Evolutionary conservation across 2,329 filamentous ascomycete species (phyloP), one percentile per base, ranked within the genome.

Genomic region (Claviceps humidiphila): DNA sequence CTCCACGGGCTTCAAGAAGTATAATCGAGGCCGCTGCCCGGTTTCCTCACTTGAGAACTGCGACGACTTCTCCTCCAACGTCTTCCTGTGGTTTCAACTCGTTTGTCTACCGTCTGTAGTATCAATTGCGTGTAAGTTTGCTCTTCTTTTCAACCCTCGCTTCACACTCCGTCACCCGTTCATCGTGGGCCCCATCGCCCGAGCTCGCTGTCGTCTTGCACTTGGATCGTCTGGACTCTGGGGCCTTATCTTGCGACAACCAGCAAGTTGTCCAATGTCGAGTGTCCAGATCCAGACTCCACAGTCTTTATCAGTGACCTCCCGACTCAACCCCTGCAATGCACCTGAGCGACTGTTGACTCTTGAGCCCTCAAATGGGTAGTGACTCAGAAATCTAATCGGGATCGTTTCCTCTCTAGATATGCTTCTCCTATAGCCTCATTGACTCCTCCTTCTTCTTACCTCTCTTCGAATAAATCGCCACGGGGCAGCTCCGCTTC

Each of bases 231-330:
- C 20, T 22, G 20, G 26, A 9, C 26, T 8, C 26, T 9, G 26
- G 26, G 26, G 26, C 26, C 54, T 53, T 56, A 56, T 56, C 54
- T 52, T 46, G 50, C 50, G 34, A 43, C 30, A 22, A 43, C 44
- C 44, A 47, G 34, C 44, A 37, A 26, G 26, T 24, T 37, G 38
- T 44, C 47, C 30, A 34, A 34, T 34, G 30, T 34, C 30, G 9
- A 34, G 30, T 34, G 30, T 34, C 30, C 30, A 34, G 30, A 34
- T 34, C n/a, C 16, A 41, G 42, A 16, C 42, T 44, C 42, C 47
- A 44, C 26, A 13, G n/a, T 48, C 52, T 44, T 54, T 49, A 51
- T 54, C 52, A 47, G 49, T 49, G 24, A 49, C 49, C 49, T 38
- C 26, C 30, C 42, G 4, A 39, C 34, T 9, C 8, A 46, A 8